phyloP scores from a whole-genome alignment of 306 rosid genomes.

The Quercus suber region DNA sequence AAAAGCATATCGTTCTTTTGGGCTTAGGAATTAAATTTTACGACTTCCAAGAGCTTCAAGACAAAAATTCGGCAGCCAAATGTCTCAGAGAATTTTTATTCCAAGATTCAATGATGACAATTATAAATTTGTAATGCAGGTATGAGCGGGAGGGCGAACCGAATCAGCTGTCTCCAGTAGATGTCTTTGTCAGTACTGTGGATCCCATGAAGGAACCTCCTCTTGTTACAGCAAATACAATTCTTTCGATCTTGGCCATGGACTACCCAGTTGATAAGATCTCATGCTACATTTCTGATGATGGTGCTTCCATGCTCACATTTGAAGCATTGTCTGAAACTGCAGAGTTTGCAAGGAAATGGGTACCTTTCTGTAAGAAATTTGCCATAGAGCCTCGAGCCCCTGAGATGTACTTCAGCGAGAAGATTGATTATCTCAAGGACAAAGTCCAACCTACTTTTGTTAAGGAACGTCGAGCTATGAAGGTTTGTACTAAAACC shows the following conservation, averaged over 20 bases:
- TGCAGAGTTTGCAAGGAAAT: conserved; percentile 85
- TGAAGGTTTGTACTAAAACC: conserved; percentile 60
- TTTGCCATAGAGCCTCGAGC: conserved; percentile 83
- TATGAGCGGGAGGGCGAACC: conserved; percentile 91
- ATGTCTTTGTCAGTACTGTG: conserved; percentile 93
- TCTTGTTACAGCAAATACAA: conserved; percentile 78
- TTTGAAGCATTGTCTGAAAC: conserved; percentile 86
- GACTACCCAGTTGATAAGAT: conserved; percentile 88
- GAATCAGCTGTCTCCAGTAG: conserved; percentile 77
- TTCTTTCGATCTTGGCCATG: conserved; percentile 86
- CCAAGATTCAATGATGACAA: not conserved
- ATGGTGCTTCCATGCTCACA: conserved; percentile 95
- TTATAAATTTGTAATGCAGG: conserved; percentile 38
- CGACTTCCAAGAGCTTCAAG: not conserved
- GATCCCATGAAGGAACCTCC: conserved; percentile 99
- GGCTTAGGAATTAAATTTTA: not conserved
- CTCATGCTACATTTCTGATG: conserved; percentile 92
- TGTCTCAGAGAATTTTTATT: conserved; percentile 2
- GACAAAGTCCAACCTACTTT: conserved; percentile 98
- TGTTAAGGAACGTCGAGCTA: conserved; percentile 89
- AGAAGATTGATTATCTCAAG: conserved; percentile 89
- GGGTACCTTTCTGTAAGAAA: conserved; percentile 97
- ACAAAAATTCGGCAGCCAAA: conserved; percentile 2
- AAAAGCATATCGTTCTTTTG: not conserved
- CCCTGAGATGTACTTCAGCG: conserved; percentile 81